phyloP scores from a whole-genome alignment of 2,329 filamentous ascomycete species.

The Arachnomyces sp. region DNA sequence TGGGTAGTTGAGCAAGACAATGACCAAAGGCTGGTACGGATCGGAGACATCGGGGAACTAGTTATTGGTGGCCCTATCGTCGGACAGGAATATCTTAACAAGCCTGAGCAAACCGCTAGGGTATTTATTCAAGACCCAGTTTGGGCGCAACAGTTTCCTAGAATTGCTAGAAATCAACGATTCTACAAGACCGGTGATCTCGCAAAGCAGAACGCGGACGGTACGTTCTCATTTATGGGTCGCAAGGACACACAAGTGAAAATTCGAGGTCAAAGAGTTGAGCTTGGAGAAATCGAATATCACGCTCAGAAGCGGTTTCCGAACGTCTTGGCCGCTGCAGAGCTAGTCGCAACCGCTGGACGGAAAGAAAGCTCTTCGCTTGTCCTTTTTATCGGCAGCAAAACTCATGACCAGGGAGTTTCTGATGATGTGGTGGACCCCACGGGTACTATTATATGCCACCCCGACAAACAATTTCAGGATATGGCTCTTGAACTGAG shows the following conservation, averaged over 20 bases:
- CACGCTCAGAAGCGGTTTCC: constrained; percentile 14
- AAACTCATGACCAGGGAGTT: no score
- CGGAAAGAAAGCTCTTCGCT: no score
- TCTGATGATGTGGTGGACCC: no score
- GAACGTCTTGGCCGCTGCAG: background rate
- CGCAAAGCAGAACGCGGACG: constrained; percentile 15
- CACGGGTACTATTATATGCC: background rate
- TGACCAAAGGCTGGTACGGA: constrained; percentile 11
- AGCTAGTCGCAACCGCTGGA: background rate
- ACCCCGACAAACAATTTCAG: background rate
- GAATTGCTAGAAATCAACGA: constrained; percentile 22
- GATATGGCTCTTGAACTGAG: background rate
- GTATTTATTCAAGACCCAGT: constrained; percentile 19
- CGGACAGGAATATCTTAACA: constrained; percentile 28
- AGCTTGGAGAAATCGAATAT: constrained; percentile 41
- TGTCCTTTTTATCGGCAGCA: no score
- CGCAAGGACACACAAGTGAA: constrained; percentile 55
- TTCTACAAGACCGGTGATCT: constrained; percentile 23
- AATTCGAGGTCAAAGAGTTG: constrained; percentile 52
- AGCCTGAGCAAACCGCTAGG: constrained; percentile 21
- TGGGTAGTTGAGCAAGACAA: constrained; percentile 19
- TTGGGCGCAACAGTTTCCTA: constrained; percentile 39
- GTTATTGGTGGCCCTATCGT: constrained; percentile 28
- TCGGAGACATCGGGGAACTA: constrained; percentile 22
- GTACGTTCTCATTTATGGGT: constrained; percentile 14